A percentile compares a stretch with the other conserved stretches of the same genome.
phyloP scores from a whole-genome alignment of 129 eudicot genomes.

The Lonicera japonica region DNA sequence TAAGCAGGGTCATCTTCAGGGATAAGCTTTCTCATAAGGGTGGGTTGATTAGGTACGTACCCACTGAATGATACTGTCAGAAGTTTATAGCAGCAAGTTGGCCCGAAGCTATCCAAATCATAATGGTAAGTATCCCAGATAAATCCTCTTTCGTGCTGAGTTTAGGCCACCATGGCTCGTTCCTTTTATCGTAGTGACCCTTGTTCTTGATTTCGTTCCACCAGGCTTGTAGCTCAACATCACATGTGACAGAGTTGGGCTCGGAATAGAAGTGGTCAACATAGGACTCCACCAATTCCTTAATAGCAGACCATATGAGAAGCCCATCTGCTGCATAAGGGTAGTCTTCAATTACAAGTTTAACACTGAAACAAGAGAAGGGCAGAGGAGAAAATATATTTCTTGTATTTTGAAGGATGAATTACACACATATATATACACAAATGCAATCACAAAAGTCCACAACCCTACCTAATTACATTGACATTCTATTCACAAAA shows the following conservation, averaged over 20 bases:
- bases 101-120: conserved; percentile 73
- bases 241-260: conserved; percentile 36
- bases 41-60: conserved; percentile 67
- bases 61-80: conserved; percentile 80
- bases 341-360: conserved; percentile 72
- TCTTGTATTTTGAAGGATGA: too few species aligned
- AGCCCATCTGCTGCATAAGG: conserved; percentile 86
- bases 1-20: conserved; percentile 54
- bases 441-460: too few species aligned
- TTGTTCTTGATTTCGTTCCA: conserved; percentile 62
- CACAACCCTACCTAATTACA: too few species aligned
- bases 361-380: too few species aligned
- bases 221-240: conserved; percentile 79
- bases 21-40: conserved; percentile 62
- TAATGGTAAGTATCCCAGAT: conserved; percentile 44
- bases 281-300: conserved; percentile 58
- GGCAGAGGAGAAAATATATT: too few species aligned
- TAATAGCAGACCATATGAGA: conserved; percentile 68
- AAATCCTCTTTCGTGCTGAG: conserved; percentile 53
- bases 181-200: conserved; percentile 60
- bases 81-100: conserved; percentile 87
- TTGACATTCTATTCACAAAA: too few species aligned
- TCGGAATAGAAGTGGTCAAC: conserved; percentile 49
- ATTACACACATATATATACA: too few species aligned
- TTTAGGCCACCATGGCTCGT: conserved; percentile 78